phyloP scores from a whole-genome alignment of 441 rosid species.

The Jatropha podagrica region DNA sequence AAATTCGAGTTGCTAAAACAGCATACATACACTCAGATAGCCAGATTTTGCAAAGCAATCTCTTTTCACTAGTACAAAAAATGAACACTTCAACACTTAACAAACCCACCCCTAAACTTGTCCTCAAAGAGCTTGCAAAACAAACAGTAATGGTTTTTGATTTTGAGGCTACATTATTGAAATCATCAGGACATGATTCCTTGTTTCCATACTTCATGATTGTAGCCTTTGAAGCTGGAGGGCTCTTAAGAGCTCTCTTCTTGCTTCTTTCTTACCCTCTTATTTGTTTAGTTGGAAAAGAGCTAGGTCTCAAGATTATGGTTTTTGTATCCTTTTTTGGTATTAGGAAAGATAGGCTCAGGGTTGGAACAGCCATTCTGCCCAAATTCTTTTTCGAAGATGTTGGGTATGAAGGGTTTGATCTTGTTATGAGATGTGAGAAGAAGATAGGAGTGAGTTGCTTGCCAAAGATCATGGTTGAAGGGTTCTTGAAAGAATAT shows the following conservation, averaged over 20 bases:
- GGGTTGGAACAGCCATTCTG: slow-evolving; percentile 45
- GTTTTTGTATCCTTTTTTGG: slow-evolving; percentile 55
- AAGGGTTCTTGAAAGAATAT: slow-evolving; percentile 53
- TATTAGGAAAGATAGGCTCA: slow-evolving; percentile 33
- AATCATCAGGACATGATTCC: slow-evolving; percentile 28
- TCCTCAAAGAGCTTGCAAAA: background rate
- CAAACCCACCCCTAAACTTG: no score
- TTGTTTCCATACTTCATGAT: slow-evolving; percentile 75
- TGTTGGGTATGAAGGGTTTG: slow-evolving; percentile 50
- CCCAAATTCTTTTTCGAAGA: slow-evolving; percentile 66
- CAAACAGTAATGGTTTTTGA: slow-evolving; percentile 48
- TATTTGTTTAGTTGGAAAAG: slow-evolving; percentile 35
- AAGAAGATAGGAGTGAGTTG: slow-evolving; percentile 49
- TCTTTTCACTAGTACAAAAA: no score
- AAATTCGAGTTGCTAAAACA: no score
- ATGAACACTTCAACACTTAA: no score
- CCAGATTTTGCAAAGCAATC: no score
- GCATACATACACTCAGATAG: no score
- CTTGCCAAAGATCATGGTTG: slow-evolving; percentile 64
- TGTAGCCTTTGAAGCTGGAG: slow-evolving; percentile 72
- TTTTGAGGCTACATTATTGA: slow-evolving; percentile 52
- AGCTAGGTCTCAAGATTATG: slow-evolving; percentile 45
- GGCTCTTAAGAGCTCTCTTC: slow-evolving; percentile 48
- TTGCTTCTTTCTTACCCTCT: slow-evolving; percentile 57
- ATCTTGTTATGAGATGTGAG: slow-evolving; percentile 40